Evolutionary conservation across 83 land plant genomes (phyloP).

Genomic region (Thuja plicata): DNA sequence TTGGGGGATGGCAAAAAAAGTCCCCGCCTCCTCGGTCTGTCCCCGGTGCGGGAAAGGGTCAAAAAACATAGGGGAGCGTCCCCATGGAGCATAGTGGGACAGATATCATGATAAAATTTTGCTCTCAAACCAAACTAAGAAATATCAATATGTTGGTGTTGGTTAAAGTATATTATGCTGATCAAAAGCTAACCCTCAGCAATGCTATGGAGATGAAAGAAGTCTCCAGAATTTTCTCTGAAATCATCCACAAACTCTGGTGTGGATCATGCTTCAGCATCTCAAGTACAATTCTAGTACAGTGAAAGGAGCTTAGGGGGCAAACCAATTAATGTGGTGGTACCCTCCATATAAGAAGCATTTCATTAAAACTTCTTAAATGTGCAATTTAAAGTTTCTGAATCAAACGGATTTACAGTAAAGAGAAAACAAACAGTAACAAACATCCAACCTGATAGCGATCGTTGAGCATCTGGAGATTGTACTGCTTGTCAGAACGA

Average conservation of each 20-base stretch:
- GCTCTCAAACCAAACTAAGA: too few relatives aligned
- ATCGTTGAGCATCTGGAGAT: conserved; percentile 91
- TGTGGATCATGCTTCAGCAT: not conserved
- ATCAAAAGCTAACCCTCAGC: too few relatives aligned
- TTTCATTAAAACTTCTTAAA: not conserved
- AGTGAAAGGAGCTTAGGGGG: not conserved
- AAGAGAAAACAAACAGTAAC: not conserved
- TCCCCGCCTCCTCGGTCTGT: too few relatives aligned
- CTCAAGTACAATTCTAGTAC: not conserved
- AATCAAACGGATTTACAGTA: not conserved
- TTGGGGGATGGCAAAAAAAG: too few relatives aligned
- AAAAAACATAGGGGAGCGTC: too few relatives aligned
- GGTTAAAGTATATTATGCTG: too few relatives aligned
- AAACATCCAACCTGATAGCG: conserved; percentile 64
- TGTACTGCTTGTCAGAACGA: conserved; percentile 80
- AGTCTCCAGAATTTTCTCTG: not conserved
- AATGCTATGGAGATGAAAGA: too few relatives aligned
- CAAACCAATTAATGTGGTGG: not conserved
- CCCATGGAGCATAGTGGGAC: too few relatives aligned
- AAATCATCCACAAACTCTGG: not conserved
- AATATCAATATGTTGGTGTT: too few relatives aligned
- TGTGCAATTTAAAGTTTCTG: not conserved
- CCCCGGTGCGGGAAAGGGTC: too few relatives aligned
- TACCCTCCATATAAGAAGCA: not conserved
- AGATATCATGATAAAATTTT: too few relatives aligned